A percentile compares a stretch with the other conserved stretches of the same genome.
Conservation (phyloP, 208 protist genomes). For the Leishmania arabica region DNA sequence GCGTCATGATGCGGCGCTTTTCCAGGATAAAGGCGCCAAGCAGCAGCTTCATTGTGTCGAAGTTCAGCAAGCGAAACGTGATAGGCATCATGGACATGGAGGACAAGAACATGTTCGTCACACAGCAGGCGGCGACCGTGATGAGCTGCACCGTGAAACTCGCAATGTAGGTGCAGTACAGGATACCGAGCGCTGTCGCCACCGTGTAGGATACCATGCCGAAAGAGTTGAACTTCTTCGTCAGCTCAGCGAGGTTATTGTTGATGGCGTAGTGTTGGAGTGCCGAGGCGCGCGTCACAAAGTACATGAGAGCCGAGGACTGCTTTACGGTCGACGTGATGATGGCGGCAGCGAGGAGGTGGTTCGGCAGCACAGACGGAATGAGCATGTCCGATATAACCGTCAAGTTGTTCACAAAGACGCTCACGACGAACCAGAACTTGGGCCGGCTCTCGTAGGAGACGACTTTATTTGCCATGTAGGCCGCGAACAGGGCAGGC, state of each 20-base stretch:
- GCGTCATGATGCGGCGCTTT: slow-evolving; percentile 41
- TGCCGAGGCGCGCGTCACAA: slow-evolving; percentile 72
- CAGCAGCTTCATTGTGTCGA: slow-evolving; percentile 64
- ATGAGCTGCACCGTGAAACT: slow-evolving; percentile 72
- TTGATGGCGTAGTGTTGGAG: slow-evolving; percentile 83
- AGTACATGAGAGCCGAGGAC: slow-evolving; percentile 84
- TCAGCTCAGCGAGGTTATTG: slow-evolving; percentile 86
- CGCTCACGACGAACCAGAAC: slow-evolving; percentile 86
- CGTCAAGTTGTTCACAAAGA: slow-evolving; percentile 76
- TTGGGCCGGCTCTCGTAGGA: slow-evolving; percentile 91
- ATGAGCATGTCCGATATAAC: slow-evolving; percentile 86
- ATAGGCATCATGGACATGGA: slow-evolving; percentile 72
- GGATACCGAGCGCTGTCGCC: slow-evolving; percentile 73
- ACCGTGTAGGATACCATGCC: slow-evolving; percentile 84
- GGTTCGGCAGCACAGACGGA: slow-evolving; percentile 55
- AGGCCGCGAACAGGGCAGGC: slow-evolving; percentile 74
- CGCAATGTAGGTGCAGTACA: slow-evolving; percentile 65
- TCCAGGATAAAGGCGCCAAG: slow-evolving; percentile 50
- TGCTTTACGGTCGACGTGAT: slow-evolving; percentile 81
- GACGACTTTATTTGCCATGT: slow-evolving; percentile 81
- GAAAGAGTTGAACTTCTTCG: slow-evolving; percentile 91
- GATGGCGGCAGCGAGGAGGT: slow-evolving; percentile 72
- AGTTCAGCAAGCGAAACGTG: slow-evolving; percentile 77
- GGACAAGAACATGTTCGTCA: slow-evolving; percentile 60
- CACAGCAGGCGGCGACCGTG: slow-evolving; percentile 70